A percentile compares a stretch with the other conserved stretches of the same genome.
phyloP scores from a whole-genome alignment of 371 early-diverging fungal species.

The Haplosporangium sp. region DNA sequence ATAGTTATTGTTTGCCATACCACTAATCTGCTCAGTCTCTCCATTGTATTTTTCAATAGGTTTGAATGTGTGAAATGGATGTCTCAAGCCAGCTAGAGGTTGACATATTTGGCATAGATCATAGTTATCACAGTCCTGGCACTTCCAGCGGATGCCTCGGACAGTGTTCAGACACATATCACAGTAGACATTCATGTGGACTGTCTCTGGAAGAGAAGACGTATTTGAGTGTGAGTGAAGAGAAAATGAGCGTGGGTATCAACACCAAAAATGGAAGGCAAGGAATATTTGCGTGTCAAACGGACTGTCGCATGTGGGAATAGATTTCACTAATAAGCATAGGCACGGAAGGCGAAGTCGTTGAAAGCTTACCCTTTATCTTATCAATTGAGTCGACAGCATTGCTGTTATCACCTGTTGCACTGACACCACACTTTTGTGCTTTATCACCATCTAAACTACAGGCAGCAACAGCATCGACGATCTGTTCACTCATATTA shows the following conservation, averaged over 20 bases:
- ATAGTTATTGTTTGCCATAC: background rate
- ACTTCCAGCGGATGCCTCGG: conserved; percentile 62
- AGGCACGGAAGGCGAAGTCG: background rate
- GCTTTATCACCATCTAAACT: background rate
- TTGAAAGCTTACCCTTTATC: conserved; percentile 4
- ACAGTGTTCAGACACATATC: conserved; percentile 62
- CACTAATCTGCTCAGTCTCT: background rate
- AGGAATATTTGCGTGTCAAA: background rate
- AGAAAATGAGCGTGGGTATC: conserved; percentile 2
- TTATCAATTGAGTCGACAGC: background rate
- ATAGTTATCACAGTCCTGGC: conserved; percentile 63
- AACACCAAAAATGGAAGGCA: conserved; percentile 31
- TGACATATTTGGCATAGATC: conserved; percentile 66
- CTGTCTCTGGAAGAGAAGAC: background rate
- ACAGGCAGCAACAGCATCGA: background rate
- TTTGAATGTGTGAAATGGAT: conserved; percentile 54
- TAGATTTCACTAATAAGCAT: background rate
- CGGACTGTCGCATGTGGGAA: background rate
- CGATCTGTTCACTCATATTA: background rate
- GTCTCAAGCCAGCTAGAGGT: conserved; percentile 28
- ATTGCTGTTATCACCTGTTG: no score
- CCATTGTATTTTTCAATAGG: conserved; percentile 16
- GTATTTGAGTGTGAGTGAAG: background rate
- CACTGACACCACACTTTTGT: no score
- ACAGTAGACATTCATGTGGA: conserved; percentile 55